Evolutionary conservation across 129 eudicot genomes (phyloP).

Genomic region (Smallanthus sonchifolius): DNA sequence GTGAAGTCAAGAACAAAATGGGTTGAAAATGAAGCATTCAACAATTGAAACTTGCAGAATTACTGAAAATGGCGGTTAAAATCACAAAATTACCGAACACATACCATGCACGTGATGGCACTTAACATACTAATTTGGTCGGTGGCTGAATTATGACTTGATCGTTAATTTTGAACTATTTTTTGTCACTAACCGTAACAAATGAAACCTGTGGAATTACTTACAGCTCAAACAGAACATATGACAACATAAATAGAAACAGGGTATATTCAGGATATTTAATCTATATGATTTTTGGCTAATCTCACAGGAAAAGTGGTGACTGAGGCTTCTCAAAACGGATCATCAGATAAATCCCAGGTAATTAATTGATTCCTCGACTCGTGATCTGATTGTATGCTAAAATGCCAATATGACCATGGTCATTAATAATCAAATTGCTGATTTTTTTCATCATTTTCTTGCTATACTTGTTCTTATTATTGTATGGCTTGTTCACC

Average conservation of each 20-base stretch:
- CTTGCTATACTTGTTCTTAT: conserved; percentile 2
- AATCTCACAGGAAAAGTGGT: background rate
- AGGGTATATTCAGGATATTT: background rate
- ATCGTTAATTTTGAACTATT: background rate
- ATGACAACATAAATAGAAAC: background rate
- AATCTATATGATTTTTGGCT: background rate
- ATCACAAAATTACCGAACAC: background rate
- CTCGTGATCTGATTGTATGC: background rate
- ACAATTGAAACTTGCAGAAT: background rate
- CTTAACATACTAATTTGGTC: background rate
- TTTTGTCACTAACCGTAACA: background rate
- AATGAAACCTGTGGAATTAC: background rate
- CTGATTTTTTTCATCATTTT: background rate
- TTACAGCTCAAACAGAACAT: background rate
- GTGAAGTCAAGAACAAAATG: background rate
- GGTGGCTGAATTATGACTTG: background rate
- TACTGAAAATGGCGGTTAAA: background rate
- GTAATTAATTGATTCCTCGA: conserved; percentile 15
- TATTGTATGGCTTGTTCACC: background rate
- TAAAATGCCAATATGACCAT: background rate
- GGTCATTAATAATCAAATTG: background rate
- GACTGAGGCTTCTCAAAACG: conserved; percentile 12
- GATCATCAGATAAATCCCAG: conserved; percentile 14
- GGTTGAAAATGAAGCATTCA: background rate
- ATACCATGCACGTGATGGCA: background rate